Evolutionary conservation across 495 filamentous ascomycete species (phyloP).

Genomic region (Tuber borchii): DNA sequence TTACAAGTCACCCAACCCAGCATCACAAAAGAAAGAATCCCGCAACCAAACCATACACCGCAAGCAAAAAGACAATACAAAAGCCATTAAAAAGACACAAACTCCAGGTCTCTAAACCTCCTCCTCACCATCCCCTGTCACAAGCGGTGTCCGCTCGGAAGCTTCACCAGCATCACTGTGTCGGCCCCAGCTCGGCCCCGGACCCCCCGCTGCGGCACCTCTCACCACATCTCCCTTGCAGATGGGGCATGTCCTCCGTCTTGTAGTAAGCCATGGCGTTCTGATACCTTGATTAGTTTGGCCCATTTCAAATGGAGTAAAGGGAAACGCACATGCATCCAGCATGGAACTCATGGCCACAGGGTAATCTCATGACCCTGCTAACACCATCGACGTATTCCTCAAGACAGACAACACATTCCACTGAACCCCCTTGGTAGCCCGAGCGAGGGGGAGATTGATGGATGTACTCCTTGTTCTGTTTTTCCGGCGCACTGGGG

Average conservation of each 20-base stretch:
- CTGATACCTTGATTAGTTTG: conserved; percentile 48
- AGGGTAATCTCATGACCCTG: conserved; percentile 94
- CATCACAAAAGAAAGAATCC: neutral
- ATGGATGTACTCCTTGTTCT: conserved; percentile 65
- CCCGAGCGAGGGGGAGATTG: neutral
- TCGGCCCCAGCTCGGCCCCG: conserved; percentile 40
- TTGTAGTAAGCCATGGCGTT: conserved; percentile 95
- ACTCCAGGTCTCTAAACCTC: conserved; percentile 14
- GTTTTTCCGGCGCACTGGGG: conserved; percentile 27
- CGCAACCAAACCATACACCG: conserved; percentile 1
- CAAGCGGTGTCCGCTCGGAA: conserved; percentile 37
- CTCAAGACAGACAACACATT: conserved; percentile 96
- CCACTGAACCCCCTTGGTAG: conserved; percentile 62
- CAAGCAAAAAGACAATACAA: neutral
- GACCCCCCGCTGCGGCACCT: conserved; percentile 24
- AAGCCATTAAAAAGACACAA: neutral
- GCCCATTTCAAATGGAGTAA: neutral
- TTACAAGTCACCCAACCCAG: neutral
- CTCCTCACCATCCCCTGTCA: conserved; percentile 22
- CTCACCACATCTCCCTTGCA: conserved; percentile 92
- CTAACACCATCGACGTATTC: conserved; percentile 95
- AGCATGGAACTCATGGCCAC: conserved; percentile 94
- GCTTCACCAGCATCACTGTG: conserved; percentile 27
- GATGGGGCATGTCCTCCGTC: conserved; percentile 90
- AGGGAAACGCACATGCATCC: conserved; percentile 87